These are phyloP conservation scores for Rhododendron ferrugineum DNA, from an alignment of 148 eudicot genomes.

Conservation along the genomic window DNA sequence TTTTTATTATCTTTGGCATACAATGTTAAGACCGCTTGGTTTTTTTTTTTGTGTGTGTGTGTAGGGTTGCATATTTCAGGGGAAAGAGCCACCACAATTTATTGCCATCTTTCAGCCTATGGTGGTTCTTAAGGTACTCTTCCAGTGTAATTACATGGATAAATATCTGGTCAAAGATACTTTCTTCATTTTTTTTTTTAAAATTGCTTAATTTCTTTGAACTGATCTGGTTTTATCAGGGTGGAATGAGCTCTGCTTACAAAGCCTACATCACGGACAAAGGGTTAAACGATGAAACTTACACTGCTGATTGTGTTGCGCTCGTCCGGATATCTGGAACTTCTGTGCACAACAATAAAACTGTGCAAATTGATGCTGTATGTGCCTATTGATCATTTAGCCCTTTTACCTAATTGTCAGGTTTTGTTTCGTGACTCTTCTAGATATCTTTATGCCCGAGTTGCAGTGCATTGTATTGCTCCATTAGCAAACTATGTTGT, in stretches of 20 bases:
- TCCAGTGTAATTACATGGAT: not conserved
- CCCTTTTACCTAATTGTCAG: not conserved
- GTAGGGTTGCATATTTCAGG: slow-evolving; percentile 89
- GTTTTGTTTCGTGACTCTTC: not conserved
- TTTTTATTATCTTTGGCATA: not conserved
- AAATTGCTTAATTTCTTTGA: slow-evolving; percentile 13
- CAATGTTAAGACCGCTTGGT: not conserved
- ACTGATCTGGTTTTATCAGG: slow-evolving; percentile 37
- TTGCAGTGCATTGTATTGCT: not conserved
- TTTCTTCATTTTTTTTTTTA: not conserved
- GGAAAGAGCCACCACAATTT: slow-evolving; percentile 96
- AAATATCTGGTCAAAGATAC: not conserved
- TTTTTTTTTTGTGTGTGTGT: not conserved
- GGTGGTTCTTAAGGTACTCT: slow-evolving; percentile 85
- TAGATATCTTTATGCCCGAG: not conserved
- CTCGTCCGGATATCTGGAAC: slow-evolving; percentile 82
- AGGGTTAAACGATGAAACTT: slow-evolving; percentile 85
- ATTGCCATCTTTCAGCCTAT: slow-evolving; percentile 90
- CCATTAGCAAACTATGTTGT: not conserved
- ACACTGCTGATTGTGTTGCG: slow-evolving; percentile 66
- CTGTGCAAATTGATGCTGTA: slow-evolving; percentile 89
- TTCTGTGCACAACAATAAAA: slow-evolving; percentile 80
- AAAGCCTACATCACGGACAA: slow-evolving; percentile 71
- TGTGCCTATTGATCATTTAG: slow-evolving; percentile 16
- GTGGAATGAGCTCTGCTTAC: slow-evolving; percentile 89